Evolutionary conservation across 305 asterid species (phyloP).

Genomic region (Solanum chacoense): DNA sequence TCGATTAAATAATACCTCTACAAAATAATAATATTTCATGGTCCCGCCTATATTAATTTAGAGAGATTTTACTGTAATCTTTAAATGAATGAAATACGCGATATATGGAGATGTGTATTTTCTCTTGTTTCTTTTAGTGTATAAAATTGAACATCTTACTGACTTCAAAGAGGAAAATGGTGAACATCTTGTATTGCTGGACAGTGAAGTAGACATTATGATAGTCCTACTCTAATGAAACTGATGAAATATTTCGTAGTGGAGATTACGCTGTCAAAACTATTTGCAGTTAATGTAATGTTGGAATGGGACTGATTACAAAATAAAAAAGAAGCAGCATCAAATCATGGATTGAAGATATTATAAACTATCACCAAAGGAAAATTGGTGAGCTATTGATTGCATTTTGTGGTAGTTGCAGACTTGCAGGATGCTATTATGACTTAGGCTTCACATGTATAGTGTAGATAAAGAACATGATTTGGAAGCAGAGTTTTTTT

Average conservation of each 20-base stretch:
- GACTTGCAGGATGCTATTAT: not conserved
- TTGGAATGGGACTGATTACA: not conserved
- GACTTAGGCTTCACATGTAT: not conserved
- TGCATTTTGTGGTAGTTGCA: not conserved
- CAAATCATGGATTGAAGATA: not conserved
- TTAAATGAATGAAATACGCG: not conserved
- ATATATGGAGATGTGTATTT: not conserved
- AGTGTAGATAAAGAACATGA: not conserved
- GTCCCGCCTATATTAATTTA: too few relatives aligned
- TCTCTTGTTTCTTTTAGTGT: not conserved
- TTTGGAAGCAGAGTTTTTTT: not conserved
- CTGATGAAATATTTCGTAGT: not conserved
- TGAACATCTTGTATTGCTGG: not conserved
- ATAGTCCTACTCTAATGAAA: not conserved
- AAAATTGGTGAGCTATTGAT: not conserved
- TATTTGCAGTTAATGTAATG: not conserved
- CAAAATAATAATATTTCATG: too few relatives aligned
- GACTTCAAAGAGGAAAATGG: not conserved
- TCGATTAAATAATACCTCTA: too few relatives aligned
- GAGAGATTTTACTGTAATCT: not conserved
- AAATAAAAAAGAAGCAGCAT: not conserved
- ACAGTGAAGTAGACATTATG: not conserved
- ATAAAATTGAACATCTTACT: not conserved
- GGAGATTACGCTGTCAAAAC: not conserved
- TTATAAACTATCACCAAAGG: not conserved